Conservation (phyloP, 1,284 basidiomycete genomes). For the Marasmius tenuissimus region DNA sequence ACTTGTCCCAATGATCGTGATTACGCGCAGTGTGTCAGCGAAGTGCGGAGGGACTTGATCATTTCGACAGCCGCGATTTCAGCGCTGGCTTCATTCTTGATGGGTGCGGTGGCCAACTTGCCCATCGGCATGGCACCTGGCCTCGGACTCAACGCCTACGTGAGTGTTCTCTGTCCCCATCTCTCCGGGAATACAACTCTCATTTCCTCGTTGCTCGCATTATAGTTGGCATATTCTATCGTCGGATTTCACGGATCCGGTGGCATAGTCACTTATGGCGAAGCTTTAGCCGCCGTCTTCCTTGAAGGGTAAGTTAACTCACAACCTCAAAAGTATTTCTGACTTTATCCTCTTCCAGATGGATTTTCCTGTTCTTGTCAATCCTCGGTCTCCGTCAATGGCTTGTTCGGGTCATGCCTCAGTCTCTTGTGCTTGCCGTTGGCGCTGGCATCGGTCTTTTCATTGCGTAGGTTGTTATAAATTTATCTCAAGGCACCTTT, state of each 20-base stretch:
- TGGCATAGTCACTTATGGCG: constrained; percentile 66
- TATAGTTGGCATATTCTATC: constrained; percentile 83
- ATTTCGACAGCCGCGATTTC: constrained; percentile 79
- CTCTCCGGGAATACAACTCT: background rate
- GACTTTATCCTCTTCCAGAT: constrained; percentile 37
- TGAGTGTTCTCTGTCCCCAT: constrained; percentile 33
- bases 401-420: constrained; percentile 87
- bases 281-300: constrained; percentile 88
- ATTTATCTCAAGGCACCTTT: constrained; percentile 6
- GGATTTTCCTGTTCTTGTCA: constrained; percentile 84
- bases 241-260: constrained; percentile 84
- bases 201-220: constrained; percentile 2
- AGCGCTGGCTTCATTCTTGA: constrained; percentile 74
- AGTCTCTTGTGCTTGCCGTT: constrained; percentile 82
- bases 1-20: constrained; percentile 54
- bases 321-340: background rate
- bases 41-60: constrained; percentile 72
- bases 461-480: constrained; percentile 55
- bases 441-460: constrained; percentile 88
- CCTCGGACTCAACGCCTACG: constrained; percentile 83
- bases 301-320: constrained; percentile 65
- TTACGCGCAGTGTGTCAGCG: constrained; percentile 69
- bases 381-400: constrained; percentile 87
- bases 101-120: constrained; percentile 85
- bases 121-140: constrained; percentile 83